phyloP scores from a whole-genome alignment of 2,329 filamentous ascomycete species.

The Scopulariopsis brevicaulis region DNA sequence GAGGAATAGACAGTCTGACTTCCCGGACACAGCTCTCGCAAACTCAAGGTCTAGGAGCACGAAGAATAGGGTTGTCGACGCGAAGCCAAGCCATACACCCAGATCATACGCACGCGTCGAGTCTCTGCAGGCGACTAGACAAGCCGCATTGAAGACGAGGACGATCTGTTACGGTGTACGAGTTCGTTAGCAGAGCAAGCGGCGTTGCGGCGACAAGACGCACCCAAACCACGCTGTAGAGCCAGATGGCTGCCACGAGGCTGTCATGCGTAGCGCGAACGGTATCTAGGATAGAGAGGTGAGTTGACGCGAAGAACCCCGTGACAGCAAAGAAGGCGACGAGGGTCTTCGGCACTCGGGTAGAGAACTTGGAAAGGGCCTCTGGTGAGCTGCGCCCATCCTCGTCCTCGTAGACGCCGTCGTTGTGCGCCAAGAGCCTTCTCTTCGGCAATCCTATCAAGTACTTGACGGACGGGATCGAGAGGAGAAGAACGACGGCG shows the following conservation, averaged over 20 bases:
- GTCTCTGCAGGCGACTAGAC: slow-evolving; percentile 34
- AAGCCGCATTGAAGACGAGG: slow-evolving; percentile 38
- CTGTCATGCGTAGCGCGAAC: slow-evolving; percentile 18
- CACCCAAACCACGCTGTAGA: slow-evolving; percentile 53
- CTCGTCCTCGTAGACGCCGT: slow-evolving; percentile 51
- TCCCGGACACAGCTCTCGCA: not conserved
- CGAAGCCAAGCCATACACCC: slow-evolving; percentile 39
- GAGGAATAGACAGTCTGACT: slow-evolving; percentile 13
- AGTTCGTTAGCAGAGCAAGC: not conserved
- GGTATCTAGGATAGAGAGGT: slow-evolving; percentile 41
- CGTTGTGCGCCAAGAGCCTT: slow-evolving; percentile 12
- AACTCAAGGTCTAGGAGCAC: slow-evolving; percentile 29
- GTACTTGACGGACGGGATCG: not conserved
- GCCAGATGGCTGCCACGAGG: slow-evolving; percentile 44
- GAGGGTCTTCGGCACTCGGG: slow-evolving; percentile 41
- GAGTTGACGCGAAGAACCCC: slow-evolving; percentile 44
- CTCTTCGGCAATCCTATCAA: not conserved
- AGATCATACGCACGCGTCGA: slow-evolving; percentile 41
- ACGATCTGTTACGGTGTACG: slow-evolving; percentile 24
- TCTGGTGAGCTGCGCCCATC: slow-evolving; percentile 60
- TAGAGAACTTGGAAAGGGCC: slow-evolving; percentile 50
- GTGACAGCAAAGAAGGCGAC: slow-evolving; percentile 40
- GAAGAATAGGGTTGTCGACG: slow-evolving; percentile 27
- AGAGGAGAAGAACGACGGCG: not conserved
- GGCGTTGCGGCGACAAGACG: slow-evolving; percentile 16